Base-by-base conservation (phyloP, 2,329 filamentous ascomycete species). In the Aspergillus aculeatinus region DNA sequence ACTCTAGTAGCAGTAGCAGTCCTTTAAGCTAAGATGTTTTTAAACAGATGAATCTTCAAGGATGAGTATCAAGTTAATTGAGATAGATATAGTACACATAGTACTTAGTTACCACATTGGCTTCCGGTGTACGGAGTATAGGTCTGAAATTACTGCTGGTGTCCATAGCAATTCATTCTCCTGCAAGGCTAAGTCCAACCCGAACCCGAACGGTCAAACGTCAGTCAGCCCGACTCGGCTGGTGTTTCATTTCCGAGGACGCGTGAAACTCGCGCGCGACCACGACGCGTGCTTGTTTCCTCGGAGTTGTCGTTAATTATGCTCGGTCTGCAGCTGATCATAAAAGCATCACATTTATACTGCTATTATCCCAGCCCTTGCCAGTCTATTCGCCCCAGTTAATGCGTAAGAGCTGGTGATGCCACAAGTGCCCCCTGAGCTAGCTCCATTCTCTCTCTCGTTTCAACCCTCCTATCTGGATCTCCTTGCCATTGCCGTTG, bases 221-320 rank as follows among this genome's bases (percentile, higher is more conserved):
- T 29, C 27, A 29, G 23, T 27, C 10, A 42, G 11, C 33, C 29
- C 21, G 7, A 35, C 50, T 39, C 5, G 39, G 7, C 23, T 39
- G 51, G 11, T 39, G 23, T 52, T 52, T 39, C 56, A 23, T 6
- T 9, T 31, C 29, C 56, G 27, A 58, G 48, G 25, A 58, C 56
- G 23, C 21, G 39, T 58, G 51, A 19, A 5, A 16, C 47, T 50
- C 55, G 48, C 55, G 42, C 55, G 42, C 44, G 48, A 33, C 39
- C 33, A n/a, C 51, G 49, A 56, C 59, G 59, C 59, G 59, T 60
- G 39, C 39, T 44, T 14, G 14, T 42, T 42, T 10, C 35, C 12
- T 44, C 16, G 39, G 39, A 44, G 5, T 5, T 19, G 14, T 44
- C 2, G 16, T 19, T 44, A 35, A 16, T 29, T 29, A 29, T 29